Base-by-base conservation (phyloP, 306 rosid genomes). In the Cotoneaster glaucophyllus region DNA sequence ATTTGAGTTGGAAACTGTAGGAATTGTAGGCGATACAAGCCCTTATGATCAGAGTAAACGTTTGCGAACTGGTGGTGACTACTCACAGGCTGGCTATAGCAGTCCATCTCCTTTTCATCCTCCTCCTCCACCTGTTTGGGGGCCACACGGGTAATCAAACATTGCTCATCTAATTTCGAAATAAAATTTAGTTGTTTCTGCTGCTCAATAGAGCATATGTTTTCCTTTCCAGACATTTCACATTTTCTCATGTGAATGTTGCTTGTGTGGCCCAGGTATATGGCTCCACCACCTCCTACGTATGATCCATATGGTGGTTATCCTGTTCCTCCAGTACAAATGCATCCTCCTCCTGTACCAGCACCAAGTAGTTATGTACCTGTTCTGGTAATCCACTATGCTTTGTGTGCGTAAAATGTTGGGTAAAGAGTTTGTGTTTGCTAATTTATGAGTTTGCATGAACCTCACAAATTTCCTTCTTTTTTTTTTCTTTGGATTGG, bases 281-380 rank as follows among this genome's bases (percentile, higher is more conserved):
- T 96, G 99, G 92, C 97, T 67, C 98, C 97, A 17, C 97, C 97
- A 26, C 98, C 98, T 74, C 96, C 97, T 77, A 90, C 97, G 0
- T 96, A 90, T 67, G 97, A 92, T 82, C 98, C 98, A 1, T 96
- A 96, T 80, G 93, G 84, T 61, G 93, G 94, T 75, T 96, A 92
- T 87, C 80, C 93, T 24, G 96, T 96, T 84, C 90, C 98, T 78
- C 99, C 93, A 4, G 92, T 96, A 37, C 97, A 91, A 37, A 92
- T 96, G 91, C 91, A 93, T 32, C 54, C 91, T 65, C 86, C 91
- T 67, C 92, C 97, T 67, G 83, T 92, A 39, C 94, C 97, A 67
- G 84, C 98, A 13, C 98, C 98, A 18, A 90, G 92, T 85, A 96
- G 89, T 69, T 96, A 90, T 84, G 89, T 96, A 69, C 96, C 92